A percentile compares a stretch with the other conserved stretches of the same genome.
These are phyloP conservation scores for Coffea eugenioides DNA, from an alignment of 257 asterid species.

Conservation along the genomic window DNA sequence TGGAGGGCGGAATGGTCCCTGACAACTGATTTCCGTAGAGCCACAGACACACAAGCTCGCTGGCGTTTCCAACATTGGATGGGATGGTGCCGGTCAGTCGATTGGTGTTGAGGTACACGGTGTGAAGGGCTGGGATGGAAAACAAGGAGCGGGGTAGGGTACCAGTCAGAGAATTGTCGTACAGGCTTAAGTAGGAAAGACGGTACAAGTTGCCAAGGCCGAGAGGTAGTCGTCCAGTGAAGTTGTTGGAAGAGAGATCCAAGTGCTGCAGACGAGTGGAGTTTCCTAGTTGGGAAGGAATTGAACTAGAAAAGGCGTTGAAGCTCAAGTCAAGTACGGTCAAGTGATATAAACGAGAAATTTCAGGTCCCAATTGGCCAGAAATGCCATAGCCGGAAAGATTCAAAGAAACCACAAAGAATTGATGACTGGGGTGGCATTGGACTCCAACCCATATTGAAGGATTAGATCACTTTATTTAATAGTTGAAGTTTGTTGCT, in stretches of 20 bases:
- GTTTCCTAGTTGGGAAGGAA: conserved; percentile 48
- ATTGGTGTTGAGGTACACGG: conserved; percentile 46
- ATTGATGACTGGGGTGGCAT: conserved; percentile 35
- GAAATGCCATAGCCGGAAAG: conserved; percentile 54
- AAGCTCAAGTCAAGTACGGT: conserved; percentile 34
- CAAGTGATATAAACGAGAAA: conserved; percentile 47
- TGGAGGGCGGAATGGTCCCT: conserved; percentile 62
- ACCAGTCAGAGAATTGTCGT: conserved; percentile 51
- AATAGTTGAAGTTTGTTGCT: too few relatives aligned
- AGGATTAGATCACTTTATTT: too few relatives aligned
- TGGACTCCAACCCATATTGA: conserved; percentile 77
- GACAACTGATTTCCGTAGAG: conserved; percentile 47
- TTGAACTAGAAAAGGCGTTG: conserved; percentile 51
- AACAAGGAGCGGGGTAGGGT: conserved; percentile 58
- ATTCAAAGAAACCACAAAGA: conserved; percentile 39
- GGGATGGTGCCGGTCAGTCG: conserved; percentile 66
- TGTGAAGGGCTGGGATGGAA: conserved; percentile 40
- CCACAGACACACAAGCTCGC: conserved; percentile 31
- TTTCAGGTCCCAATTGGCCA: conserved; percentile 68
- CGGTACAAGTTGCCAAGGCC: conserved; percentile 48
- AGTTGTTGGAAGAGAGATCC: conserved; percentile 53
- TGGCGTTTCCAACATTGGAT: conserved; percentile 44
- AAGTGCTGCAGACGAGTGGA: conserved; percentile 44
- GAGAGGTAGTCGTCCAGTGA: conserved; percentile 59
- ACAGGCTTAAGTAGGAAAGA: conserved; percentile 40